Evolutionary conservation across 2,329 filamentous ascomycete genomes (phyloP).

Genomic region (Cercospora sp.): DNA sequence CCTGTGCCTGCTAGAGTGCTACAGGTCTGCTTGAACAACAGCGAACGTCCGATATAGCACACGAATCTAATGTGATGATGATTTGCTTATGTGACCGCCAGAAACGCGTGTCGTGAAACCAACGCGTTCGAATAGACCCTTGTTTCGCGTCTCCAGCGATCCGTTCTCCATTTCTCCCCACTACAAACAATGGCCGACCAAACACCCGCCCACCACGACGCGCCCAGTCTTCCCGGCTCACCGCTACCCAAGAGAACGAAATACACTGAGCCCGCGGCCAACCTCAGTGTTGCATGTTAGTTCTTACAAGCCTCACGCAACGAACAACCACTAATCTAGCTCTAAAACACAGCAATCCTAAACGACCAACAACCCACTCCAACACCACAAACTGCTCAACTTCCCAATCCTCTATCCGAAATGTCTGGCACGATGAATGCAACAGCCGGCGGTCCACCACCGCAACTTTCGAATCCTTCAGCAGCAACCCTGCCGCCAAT

Average conservation of each 20-base stretch:
- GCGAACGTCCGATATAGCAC: background rate
- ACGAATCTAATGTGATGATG: background rate
- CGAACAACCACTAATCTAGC: background rate
- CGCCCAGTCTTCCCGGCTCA: constrained; percentile 66
- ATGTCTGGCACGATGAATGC: constrained; percentile 27
- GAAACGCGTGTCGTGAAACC: constrained; percentile 3
- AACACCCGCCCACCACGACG: constrained; percentile 44
- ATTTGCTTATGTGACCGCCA: background rate
- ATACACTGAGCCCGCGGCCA: constrained; percentile 51
- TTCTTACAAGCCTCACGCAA: background rate
- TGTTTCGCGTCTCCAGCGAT: constrained; percentile 6
- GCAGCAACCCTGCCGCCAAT: constrained; percentile 34
- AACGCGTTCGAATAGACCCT: constrained; percentile 5
- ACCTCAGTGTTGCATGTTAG: constrained; percentile 41
- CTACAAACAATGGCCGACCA: constrained; percentile 35
- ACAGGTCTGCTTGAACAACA: background rate
- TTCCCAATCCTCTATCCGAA: constrained; percentile 30
- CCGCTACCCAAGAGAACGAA: constrained; percentile 81
- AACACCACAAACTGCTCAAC: constrained; percentile 33
- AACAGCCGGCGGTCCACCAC: constrained; percentile 20
- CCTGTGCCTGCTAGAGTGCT: constrained; percentile 14
- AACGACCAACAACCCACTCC: constrained; percentile 41
- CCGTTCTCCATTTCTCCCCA: background rate
- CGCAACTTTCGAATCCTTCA: constrained; percentile 15
- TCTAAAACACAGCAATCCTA: constrained; percentile 36